phyloP scores from a whole-genome alignment of 345 rosid genomes.

The Tarenaya hassleriana region DNA sequence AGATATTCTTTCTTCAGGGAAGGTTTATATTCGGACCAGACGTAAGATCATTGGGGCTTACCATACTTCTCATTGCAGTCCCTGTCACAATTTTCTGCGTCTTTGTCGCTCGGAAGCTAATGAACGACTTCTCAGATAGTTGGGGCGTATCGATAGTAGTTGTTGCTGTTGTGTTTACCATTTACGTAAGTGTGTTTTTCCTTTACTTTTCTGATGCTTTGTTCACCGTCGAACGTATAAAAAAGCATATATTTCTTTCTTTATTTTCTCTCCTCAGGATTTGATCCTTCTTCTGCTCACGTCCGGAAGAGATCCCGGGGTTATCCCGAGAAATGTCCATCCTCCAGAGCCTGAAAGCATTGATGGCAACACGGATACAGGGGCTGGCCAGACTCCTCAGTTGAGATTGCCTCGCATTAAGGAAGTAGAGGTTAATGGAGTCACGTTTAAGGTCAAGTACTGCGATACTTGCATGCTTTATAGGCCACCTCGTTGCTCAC shows the following conservation, averaged over 20 bases:
- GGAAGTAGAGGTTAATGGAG: slow-evolving; percentile 67
- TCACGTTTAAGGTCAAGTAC: slow-evolving; percentile 62
- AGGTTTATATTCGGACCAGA: slow-evolving; percentile 84
- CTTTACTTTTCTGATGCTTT: neutral
- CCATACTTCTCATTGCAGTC: slow-evolving; percentile 50
- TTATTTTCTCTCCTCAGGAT: slow-evolving; percentile 40
- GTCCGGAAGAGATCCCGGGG: slow-evolving; percentile 93
- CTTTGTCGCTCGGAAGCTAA: slow-evolving; percentile 51
- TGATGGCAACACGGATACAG: slow-evolving; percentile 39
- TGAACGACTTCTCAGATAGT: slow-evolving; percentile 38
- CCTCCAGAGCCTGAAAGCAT: slow-evolving; percentile 69
- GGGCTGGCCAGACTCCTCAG: slow-evolving; percentile 34
- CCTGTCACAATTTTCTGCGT: slow-evolving; percentile 69
- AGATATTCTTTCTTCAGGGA: slow-evolving; percentile 77
- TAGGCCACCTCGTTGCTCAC: slow-evolving; percentile 93
- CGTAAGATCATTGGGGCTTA: slow-evolving; percentile 64
- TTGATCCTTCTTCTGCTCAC: slow-evolving; percentile 68
- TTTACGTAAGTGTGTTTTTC: slow-evolving; percentile 16
- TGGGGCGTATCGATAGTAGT: slow-evolving; percentile 41
- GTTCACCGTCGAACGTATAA: neutral
- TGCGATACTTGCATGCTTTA: slow-evolving; percentile 92
- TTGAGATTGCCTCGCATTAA: slow-evolving; percentile 54
- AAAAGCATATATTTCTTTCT: neutral
- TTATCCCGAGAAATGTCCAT: slow-evolving; percentile 70
- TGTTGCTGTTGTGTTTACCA: slow-evolving; percentile 31